phyloP scores from a whole-genome alignment of 164 flowering plant genomes.

The Buxus sempervirens region DNA sequence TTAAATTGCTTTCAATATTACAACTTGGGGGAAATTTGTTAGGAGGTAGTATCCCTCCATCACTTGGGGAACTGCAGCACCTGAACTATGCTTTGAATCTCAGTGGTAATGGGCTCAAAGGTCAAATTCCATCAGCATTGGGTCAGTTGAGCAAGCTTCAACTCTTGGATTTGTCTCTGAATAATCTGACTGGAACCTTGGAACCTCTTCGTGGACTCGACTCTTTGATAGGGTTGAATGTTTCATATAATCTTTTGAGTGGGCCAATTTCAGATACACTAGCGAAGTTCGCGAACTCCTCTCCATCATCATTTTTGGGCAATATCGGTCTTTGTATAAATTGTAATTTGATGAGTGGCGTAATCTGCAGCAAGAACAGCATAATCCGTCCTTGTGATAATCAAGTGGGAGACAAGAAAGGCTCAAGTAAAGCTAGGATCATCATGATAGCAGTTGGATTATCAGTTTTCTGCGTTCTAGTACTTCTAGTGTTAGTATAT shows the following conservation, averaged over 20 bases:
- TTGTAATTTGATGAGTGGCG: constrained; percentile 10
- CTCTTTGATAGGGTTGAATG: constrained; percentile 27
- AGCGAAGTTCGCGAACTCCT: constrained; percentile 28
- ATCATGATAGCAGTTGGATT: constrained; percentile 45
- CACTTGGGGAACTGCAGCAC: constrained; percentile 28
- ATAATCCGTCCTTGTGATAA: constrained; percentile 22
- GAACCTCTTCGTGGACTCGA: constrained; percentile 18
- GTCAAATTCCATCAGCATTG: constrained; percentile 33
- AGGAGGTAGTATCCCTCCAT: constrained; percentile 43
- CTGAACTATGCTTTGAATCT: constrained; percentile 39
- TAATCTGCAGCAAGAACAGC: not conserved
- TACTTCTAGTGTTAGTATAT: constrained; percentile 27
- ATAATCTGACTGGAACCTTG: constrained; percentile 48
- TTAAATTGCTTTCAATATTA: constrained; percentile 31
- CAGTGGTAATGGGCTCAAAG: constrained; percentile 41
- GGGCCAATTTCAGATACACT: constrained; percentile 43
- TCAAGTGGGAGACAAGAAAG: constrained; percentile 15
- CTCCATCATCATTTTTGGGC: constrained; percentile 42
- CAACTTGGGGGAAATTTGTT: constrained; percentile 49
- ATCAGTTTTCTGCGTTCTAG: constrained; percentile 23
- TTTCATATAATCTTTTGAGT: constrained; percentile 44
- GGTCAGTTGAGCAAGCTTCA: constrained; percentile 30
- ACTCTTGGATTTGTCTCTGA: constrained; percentile 41
- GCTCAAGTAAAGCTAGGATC: constrained; percentile 25
- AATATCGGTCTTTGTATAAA: constrained; percentile 40